Evolutionary conservation across 1,139 yeast genomes (phyloP).

Genomic region (Candida sojae): DNA sequence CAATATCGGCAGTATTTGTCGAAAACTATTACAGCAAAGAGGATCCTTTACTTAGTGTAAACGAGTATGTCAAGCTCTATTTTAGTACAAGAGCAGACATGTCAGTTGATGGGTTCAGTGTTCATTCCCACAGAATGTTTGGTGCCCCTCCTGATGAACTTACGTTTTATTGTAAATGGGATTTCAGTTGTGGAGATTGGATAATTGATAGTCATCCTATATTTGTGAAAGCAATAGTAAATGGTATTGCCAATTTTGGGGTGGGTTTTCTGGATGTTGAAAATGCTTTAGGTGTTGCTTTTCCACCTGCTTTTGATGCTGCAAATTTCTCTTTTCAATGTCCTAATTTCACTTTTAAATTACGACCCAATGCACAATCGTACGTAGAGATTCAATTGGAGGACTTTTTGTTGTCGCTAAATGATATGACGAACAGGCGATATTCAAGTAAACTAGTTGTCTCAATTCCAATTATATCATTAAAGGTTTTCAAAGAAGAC

Average conservation of each 20-base stretch:
- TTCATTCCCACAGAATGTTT: constrained; percentile 89
- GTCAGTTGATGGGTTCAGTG: constrained; percentile 60
- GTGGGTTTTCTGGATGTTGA: constrained; percentile 74
- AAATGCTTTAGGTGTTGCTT: constrained; percentile 62
- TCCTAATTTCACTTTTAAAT: constrained; percentile 30
- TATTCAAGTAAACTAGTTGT: constrained; percentile 61
- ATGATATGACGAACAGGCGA: constrained; percentile 70
- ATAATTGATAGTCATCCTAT: constrained; percentile 52
- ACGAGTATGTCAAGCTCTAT: constrained; percentile 23
- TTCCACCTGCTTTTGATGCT: constrained; percentile 66
- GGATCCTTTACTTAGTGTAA: constrained; percentile 27
- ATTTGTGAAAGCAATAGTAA: constrained; percentile 47
- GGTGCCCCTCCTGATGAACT: constrained; percentile 90
- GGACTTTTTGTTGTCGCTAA: constrained; percentile 48
- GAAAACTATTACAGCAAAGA: constrained; percentile 18
- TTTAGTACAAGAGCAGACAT: constrained; percentile 30
- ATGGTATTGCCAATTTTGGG: constrained; percentile 49
- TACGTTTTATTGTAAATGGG: constrained; percentile 91
- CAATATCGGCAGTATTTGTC: constrained; percentile 40
- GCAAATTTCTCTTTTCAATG: constrained; percentile 57
- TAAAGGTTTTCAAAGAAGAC: constrained; percentile 28
- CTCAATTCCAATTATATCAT: constrained; percentile 47
- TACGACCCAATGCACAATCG: constrained; percentile 18
- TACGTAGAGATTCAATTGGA: constrained; percentile 28
- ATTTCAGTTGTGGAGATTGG: constrained; percentile 66